Percentiles rank a stretch among this genome's conserved stretches.
These are phyloP conservation scores for Suhomyces bribrorum DNA, from an alignment of 1,139 yeast genomes.

Conservation along the genomic window DNA sequence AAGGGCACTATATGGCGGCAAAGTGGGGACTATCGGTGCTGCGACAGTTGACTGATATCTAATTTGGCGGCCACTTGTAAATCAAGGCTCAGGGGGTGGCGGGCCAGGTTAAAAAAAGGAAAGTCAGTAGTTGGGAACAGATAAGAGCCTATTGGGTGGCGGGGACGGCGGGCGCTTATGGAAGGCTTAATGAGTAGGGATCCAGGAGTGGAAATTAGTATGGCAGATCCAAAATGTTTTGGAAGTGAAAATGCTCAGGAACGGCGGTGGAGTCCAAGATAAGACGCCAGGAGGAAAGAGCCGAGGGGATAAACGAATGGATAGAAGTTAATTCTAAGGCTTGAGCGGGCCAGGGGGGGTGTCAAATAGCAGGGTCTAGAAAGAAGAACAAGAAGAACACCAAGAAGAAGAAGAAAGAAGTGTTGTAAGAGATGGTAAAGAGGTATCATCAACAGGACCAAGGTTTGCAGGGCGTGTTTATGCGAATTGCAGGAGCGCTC, in stretches of 20 bases:
- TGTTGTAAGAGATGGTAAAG: slow-evolving; percentile 1
- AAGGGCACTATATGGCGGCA: too few species aligned
- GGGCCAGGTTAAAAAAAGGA: not conserved
- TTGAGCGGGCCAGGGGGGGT: slow-evolving; percentile 1
- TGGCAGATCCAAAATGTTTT: not conserved
- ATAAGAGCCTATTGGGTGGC: not conserved
- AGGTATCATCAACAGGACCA: not conserved
- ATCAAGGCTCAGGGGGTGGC: not conserved
- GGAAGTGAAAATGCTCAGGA: not conserved
- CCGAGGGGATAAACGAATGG: slow-evolving; percentile 10
- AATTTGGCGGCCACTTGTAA: not conserved
- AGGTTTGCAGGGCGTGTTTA: slow-evolving; percentile 3
- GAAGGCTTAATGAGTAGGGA: not conserved
- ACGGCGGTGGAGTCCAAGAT: not conserved
- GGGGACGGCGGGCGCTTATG: not conserved
- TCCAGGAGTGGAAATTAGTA: not conserved
- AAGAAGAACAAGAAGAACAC: not conserved
- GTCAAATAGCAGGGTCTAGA: not conserved
- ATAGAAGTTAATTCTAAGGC: slow-evolving; percentile 13
- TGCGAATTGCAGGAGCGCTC: slow-evolving; percentile 7
- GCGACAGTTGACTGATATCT: too few species aligned
- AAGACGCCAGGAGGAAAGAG: not conserved
- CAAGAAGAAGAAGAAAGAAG: not conserved
- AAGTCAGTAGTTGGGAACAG: not conserved
- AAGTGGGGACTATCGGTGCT: too few species aligned